Conservation (phyloP, 306 rosid species). For the Geum urbanum region DNA sequence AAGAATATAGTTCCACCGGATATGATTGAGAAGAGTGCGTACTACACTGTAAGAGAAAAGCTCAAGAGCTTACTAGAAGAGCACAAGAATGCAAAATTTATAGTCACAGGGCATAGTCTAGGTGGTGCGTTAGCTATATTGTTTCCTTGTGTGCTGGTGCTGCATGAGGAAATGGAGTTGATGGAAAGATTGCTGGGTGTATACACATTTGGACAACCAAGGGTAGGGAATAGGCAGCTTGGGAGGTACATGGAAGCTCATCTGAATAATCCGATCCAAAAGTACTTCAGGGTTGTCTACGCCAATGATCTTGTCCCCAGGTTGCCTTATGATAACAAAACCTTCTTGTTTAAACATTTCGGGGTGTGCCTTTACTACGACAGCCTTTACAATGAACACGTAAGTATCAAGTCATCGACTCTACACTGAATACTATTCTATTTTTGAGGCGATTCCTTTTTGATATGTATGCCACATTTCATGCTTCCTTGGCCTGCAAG, state of each 20-base stretch:
- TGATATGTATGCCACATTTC: background rate
- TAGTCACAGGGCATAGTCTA: constrained; percentile 77
- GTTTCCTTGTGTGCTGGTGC: constrained; percentile 60
- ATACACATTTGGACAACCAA: constrained; percentile 79
- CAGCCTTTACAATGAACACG: constrained; percentile 50
- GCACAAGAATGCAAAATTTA: constrained; percentile 61
- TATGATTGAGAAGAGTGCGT: constrained; percentile 47
- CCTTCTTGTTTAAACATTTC: constrained; percentile 65
- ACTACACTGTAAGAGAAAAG: constrained; percentile 41
- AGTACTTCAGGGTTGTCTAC: constrained; percentile 72
- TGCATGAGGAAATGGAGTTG: constrained; percentile 52
- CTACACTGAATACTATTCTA: background rate
- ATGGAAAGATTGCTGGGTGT: constrained; percentile 57
- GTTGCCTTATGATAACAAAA: constrained; percentile 66
- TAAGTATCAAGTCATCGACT: constrained; percentile 24
- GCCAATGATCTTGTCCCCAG: constrained; percentile 78
- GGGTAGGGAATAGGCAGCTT: constrained; percentile 57
- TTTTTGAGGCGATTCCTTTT: background rate
- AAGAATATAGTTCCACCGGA: constrained; percentile 26
- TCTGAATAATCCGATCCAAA: constrained; percentile 39
- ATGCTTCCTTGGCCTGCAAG: constrained; percentile 12
- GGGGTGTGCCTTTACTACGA: constrained; percentile 69
- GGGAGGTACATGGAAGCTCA: constrained; percentile 60
- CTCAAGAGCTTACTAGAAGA: constrained; percentile 53
- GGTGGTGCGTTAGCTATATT: constrained; percentile 76